These are phyloP conservation scores for Centaurea solstitialis DNA, from an alignment of 129 eudicot species.

Conservation along the genomic window DNA sequence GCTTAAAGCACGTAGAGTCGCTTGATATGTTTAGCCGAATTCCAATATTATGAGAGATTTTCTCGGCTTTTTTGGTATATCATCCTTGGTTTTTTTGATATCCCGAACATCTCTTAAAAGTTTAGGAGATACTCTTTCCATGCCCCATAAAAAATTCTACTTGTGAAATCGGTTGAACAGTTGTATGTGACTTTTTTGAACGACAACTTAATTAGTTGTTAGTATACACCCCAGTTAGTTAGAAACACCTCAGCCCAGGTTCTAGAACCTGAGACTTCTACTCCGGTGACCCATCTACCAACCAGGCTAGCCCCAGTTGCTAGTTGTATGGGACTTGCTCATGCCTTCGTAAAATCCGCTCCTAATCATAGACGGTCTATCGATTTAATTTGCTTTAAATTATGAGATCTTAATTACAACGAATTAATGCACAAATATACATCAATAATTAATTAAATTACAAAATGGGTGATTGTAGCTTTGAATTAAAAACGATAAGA, in stretches of 20 bases:
- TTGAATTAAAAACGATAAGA: conserved; percentile 20
- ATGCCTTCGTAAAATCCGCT: neutral
- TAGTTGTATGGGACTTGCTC: neutral
- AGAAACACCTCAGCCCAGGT: too few relatives aligned
- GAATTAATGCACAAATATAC: conserved; percentile 29
- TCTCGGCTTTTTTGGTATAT: too few relatives aligned
- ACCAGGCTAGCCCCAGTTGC: too few relatives aligned
- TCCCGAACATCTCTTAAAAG: too few relatives aligned
- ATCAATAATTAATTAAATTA: conserved; percentile 22
- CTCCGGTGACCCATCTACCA: too few relatives aligned
- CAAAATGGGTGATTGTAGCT: conserved; percentile 11
- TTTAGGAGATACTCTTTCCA: too few relatives aligned
- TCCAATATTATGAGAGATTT: neutral
- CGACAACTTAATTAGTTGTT: too few relatives aligned
- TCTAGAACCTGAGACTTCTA: too few relatives aligned
- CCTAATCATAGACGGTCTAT: neutral
- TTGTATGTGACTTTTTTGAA: neutral
- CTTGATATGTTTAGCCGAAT: too few relatives aligned
- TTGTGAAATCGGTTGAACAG: neutral
- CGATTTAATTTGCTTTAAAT: neutral
- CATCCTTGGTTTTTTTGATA: too few relatives aligned
- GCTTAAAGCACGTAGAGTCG: neutral
- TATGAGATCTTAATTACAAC: neutral
- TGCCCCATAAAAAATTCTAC: neutral
- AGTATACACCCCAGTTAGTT: too few relatives aligned